These are phyloP conservation scores for Scutellaria baicalensis DNA, from an alignment of 257 asterid genomes.

Conservation along the genomic window DNA sequence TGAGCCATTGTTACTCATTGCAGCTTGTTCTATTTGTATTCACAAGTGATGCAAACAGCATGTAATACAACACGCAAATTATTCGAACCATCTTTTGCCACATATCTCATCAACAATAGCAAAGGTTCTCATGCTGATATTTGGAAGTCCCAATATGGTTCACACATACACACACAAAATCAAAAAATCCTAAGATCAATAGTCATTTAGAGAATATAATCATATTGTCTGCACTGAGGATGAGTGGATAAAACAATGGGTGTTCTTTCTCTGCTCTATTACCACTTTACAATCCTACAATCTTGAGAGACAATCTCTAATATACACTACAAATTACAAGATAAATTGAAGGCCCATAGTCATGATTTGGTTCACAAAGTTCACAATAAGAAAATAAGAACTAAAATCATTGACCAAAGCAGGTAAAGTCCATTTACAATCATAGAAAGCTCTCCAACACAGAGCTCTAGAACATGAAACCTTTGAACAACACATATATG, in stretches of 20 bases:
- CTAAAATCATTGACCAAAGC: background rate
- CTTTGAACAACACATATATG: conserved; percentile 1
- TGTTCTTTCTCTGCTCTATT: background rate
- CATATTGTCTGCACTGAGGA: background rate
- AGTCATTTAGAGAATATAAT: background rate
- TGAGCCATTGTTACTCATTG: too few species aligned
- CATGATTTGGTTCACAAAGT: background rate
- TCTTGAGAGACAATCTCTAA: background rate
- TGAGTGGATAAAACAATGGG: background rate
- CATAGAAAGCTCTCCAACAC: background rate
- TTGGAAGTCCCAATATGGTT: background rate
- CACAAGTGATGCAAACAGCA: too few species aligned
- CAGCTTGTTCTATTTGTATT: too few species aligned
- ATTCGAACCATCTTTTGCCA: background rate
- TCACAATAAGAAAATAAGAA: background rate
- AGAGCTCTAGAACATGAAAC: background rate
- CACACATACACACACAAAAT: too few species aligned
- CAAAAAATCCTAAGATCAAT: too few species aligned
- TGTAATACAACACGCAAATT: background rate
- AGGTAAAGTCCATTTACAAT: background rate
- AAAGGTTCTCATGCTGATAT: background rate
- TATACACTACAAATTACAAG: background rate
- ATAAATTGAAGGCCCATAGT: background rate
- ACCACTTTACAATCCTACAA: background rate
- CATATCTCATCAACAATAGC: background rate